Conservation (phyloP, 2,329 filamentous ascomycete genomes). For the Trichoderma gracile region DNA sequence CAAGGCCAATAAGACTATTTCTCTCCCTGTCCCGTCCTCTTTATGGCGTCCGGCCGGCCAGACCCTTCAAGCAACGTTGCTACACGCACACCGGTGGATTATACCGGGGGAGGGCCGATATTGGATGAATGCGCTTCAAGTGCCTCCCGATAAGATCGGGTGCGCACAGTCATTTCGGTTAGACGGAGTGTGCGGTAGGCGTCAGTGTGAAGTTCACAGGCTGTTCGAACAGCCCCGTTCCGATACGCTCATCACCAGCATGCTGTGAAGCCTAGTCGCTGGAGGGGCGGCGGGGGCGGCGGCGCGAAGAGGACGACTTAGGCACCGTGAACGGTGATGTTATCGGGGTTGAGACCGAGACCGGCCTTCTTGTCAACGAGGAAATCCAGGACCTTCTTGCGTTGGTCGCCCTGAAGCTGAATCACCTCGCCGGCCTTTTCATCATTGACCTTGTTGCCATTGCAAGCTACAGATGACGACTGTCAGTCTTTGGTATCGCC, state of each 20-base stretch:
- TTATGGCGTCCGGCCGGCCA: constrained; percentile 23
- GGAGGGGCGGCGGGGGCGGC: constrained; percentile 46
- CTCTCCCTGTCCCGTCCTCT: constrained; percentile 19
- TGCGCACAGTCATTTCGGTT: background rate
- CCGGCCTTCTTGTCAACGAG: constrained; percentile 94
- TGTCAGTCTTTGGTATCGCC: background rate
- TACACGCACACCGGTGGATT: constrained; percentile 15
- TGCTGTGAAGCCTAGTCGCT: constrained; percentile 36
- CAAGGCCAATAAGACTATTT: constrained; percentile 5
- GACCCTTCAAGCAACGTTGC: constrained; percentile 31
- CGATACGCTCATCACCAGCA: constrained; percentile 38
- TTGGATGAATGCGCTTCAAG: constrained; percentile 30
- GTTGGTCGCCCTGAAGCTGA: constrained; percentile 98
- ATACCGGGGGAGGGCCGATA: constrained; percentile 23
- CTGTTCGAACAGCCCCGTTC: constrained; percentile 32
- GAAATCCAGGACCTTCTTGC: constrained; percentile 98
- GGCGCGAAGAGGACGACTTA: constrained; percentile 44
- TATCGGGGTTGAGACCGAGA: constrained; percentile 91
- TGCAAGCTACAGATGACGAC: constrained; percentile 65
- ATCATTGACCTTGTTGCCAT: constrained; percentile 98
- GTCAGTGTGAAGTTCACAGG: constrained; percentile 32
- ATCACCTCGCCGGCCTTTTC: constrained; percentile 99
- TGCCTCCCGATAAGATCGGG: background rate
- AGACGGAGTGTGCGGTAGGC: constrained; percentile 17
- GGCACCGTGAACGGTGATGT: constrained; percentile 79